A percentile compares a stretch with the other conserved stretches of the same genome.
Conservation (phyloP, 768 basidiomycete genomes). For the Dentipellis sp. region DNA sequence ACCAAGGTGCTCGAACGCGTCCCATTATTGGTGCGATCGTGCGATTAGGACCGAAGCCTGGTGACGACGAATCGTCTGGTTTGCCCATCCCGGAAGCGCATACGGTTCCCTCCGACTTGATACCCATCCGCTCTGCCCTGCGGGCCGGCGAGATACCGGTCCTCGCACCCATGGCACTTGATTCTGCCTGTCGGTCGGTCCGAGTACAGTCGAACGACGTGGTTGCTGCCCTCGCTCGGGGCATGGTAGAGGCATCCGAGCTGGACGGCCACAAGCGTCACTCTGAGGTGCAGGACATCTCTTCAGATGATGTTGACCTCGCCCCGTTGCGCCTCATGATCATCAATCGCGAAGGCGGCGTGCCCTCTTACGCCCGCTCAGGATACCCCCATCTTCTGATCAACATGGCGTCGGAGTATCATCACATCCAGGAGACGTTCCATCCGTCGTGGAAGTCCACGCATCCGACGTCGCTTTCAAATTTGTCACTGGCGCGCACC, state of each 20-base stretch:
- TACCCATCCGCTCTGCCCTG: slow-evolving; percentile 81
- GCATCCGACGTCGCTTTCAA: slow-evolving; percentile 80
- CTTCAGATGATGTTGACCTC: slow-evolving; percentile 61
- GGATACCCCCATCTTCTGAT: slow-evolving; percentile 94
- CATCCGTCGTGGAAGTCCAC: slow-evolving; percentile 62
- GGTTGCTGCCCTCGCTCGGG: slow-evolving; percentile 76
- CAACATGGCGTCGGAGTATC: slow-evolving; percentile 83
- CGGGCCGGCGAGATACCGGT: slow-evolving; percentile 95
- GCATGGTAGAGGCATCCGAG: slow-evolving; percentile 59
- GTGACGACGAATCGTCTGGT: slow-evolving; percentile 27
- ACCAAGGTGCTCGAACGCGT: slow-evolving; percentile 77
- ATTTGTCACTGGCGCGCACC: slow-evolving; percentile 74
- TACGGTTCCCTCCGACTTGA: slow-evolving; percentile 69
- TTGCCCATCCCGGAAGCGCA: slow-evolving; percentile 62
- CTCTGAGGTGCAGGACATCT: slow-evolving; percentile 25
- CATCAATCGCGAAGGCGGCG: slow-evolving; percentile 93
- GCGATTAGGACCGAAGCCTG: slow-evolving; percentile 70
- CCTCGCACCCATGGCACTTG: slow-evolving; percentile 85
- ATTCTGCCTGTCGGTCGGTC: slow-evolving; percentile 80
- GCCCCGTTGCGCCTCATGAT: slow-evolving; percentile 95
- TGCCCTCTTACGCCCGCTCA: slow-evolving; percentile 92
- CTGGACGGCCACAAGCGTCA: slow-evolving; percentile 31
- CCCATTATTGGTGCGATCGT: slow-evolving; percentile 85
- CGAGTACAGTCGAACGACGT: slow-evolving; percentile 85
- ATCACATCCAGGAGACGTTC: slow-evolving; percentile 83